A percentile compares a stretch with the other conserved stretches of the same genome.
Evolutionary conservation across 257 asterid species (phyloP).

Genomic region (Ajuga chamaepitys): DNA sequence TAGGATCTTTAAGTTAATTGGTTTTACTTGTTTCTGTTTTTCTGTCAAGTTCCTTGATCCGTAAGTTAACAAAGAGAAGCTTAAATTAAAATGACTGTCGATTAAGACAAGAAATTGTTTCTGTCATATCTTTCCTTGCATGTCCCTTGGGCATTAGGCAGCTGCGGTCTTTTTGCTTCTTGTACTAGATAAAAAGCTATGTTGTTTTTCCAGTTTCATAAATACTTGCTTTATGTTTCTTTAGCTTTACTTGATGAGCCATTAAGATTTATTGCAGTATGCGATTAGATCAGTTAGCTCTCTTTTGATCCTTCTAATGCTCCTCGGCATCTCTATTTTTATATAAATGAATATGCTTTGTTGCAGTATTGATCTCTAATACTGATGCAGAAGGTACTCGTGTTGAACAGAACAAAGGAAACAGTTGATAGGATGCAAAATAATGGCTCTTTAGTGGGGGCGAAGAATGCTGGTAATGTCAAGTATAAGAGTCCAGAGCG

Average conservation of each 20-base stretch:
- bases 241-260: not conserved
- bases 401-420: conserved; percentile 28
- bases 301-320: not conserved
- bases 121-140: not conserved
- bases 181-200: not conserved
- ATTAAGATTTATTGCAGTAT: not conserved
- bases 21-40: not conserved
- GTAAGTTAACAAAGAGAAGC: not conserved
- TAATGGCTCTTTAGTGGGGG: conserved; percentile 17
- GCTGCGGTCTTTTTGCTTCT: not conserved
- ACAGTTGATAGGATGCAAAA: conserved; percentile 20
- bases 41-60: too few relatives aligned
- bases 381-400: conserved; percentile 22
- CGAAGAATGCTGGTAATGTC: conserved; percentile 28
- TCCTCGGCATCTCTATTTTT: not conserved
- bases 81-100: not conserved
- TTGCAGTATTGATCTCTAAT: not conserved
- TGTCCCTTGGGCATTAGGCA: not conserved
- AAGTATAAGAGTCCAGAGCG: conserved; percentile 37
- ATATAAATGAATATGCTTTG: not conserved
- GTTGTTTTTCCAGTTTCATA: not conserved
- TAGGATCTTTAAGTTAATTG: not conserved
- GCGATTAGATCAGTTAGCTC: not conserved
- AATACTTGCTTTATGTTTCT: not conserved
- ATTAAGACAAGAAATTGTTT: not conserved